Evolutionary conservation across 768 basidiomycete species (phyloP).

Genomic region (Pleurotus pulmonarius): DNA sequence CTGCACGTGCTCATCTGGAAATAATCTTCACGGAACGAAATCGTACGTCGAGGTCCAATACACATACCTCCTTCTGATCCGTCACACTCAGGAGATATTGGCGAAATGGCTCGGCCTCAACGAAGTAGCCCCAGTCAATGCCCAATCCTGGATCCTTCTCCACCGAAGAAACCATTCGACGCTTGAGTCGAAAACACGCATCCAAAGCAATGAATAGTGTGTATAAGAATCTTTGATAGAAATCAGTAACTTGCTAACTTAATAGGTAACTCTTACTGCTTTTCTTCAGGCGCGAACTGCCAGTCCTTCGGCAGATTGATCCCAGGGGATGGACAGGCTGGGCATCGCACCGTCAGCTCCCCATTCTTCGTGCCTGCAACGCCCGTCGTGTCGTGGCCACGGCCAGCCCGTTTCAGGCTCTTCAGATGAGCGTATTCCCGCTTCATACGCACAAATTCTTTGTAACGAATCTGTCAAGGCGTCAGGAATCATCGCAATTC

Average conservation of each 20-base stretch:
- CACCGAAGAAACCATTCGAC: slow-evolving; percentile 3
- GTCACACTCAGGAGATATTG: slow-evolving; percentile 9
- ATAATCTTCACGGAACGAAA: neutral
- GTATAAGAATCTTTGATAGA: slow-evolving; percentile 16
- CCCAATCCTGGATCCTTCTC: slow-evolving; percentile 11
- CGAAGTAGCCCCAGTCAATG: slow-evolving; percentile 9
- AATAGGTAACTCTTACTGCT: neutral
- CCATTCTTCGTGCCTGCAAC: slow-evolving; percentile 6
- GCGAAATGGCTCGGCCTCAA: slow-evolving; percentile 7
- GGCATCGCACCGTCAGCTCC: slow-evolving; percentile 17
- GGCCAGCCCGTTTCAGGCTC: slow-evolving; percentile 20
- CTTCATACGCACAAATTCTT: slow-evolving; percentile 17
- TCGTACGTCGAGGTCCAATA: neutral
- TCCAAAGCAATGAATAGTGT: slow-evolving; percentile 18
- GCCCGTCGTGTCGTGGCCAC: slow-evolving; percentile 18
- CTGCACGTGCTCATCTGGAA: neutral
- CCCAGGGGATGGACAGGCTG: slow-evolving; percentile 22
- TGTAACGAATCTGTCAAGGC: slow-evolving; percentile 23
- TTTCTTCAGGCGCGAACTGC: neutral
- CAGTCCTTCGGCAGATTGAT: slow-evolving; percentile 18
- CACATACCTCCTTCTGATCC: slow-evolving; percentile 4
- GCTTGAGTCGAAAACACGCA: slow-evolving; percentile 22
- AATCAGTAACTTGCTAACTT: neutral
- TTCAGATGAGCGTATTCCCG: slow-evolving; percentile 20
- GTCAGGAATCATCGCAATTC: neutral